Conservation (phyloP, 805 yeast species). For the Metschnikowia kofuensis region DNA sequence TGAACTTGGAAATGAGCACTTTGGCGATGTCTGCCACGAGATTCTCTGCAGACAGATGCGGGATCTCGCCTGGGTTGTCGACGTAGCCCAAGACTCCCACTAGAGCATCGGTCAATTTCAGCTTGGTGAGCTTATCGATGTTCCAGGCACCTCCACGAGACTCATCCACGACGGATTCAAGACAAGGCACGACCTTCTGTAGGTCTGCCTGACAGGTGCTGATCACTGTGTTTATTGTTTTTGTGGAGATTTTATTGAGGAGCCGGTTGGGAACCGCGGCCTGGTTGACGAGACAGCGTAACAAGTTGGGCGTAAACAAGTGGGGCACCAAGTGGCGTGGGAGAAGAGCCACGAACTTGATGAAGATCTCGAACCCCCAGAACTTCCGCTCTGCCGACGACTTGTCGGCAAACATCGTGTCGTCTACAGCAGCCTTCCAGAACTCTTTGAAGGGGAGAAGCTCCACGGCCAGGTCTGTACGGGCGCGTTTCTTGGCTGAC, state of each 20-base stretch:
- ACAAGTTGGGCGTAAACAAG: slow-evolving; percentile 60
- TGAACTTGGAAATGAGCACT: slow-evolving; percentile 25
- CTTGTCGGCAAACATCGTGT: slow-evolving; percentile 68
- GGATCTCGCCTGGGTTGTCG: slow-evolving; percentile 13
- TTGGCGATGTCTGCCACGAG: slow-evolving; percentile 22
- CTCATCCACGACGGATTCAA: slow-evolving; percentile 27
- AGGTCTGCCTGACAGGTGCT: slow-evolving; percentile 37
- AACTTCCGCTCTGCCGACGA: slow-evolving; percentile 84
- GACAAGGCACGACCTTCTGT: slow-evolving; percentile 33
- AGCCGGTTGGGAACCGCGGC: slow-evolving; percentile 61
- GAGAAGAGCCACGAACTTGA: slow-evolving; percentile 36
- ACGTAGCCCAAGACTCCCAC: slow-evolving; percentile 23
- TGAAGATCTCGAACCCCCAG: slow-evolving; percentile 78
- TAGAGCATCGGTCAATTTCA: slow-evolving; percentile 55
- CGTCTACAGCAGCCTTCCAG: slow-evolving; percentile 80
- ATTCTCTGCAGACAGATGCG: slow-evolving; percentile 12
- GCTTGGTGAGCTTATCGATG: slow-evolving; percentile 74
- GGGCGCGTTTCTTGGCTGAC: slow-evolving; percentile 19
- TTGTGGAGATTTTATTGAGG: slow-evolving; percentile 64
- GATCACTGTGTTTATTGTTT: slow-evolving; percentile 44
- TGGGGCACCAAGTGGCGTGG: slow-evolving; percentile 18
- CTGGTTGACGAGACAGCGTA: slow-evolving; percentile 76
- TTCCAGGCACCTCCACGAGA: slow-evolving; percentile 53
- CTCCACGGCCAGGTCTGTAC: slow-evolving; percentile 26
- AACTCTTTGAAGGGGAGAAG: slow-evolving; percentile 50